phyloP scores from a whole-genome alignment of 345 rosid species.

The Carallia brachiata region DNA sequence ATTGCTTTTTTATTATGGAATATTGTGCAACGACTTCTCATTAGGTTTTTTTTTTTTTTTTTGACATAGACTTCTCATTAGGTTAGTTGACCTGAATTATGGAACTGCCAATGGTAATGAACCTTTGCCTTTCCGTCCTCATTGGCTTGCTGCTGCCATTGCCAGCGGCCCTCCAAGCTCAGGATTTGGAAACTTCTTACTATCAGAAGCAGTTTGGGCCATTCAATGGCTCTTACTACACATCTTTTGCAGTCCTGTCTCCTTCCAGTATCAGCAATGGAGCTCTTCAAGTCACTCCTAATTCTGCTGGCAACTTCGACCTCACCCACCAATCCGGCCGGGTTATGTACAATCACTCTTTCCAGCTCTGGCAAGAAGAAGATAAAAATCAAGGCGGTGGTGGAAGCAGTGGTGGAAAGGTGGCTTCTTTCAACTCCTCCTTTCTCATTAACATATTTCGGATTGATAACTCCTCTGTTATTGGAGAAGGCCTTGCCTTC shows the following conservation, averaged over 20 bases:
- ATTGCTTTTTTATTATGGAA: too few relatives aligned
- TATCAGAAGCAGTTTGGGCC: slow-evolving; percentile 29
- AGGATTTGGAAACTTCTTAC: not conserved
- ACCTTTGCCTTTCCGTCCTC: not conserved
- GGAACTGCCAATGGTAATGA: not conserved
- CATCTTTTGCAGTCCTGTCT: not conserved
- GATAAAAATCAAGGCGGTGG: not conserved
- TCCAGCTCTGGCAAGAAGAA: slow-evolving; percentile 37
- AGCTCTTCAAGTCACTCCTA: slow-evolving; percentile 56
- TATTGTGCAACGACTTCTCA: too few relatives aligned
- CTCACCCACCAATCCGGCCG: slow-evolving; percentile 41
- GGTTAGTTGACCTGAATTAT: not conserved
- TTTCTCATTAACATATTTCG: slow-evolving; percentile 45
- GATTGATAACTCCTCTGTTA: slow-evolving; percentile 8
- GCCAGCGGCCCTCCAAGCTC: not conserved
- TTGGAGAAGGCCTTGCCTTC: slow-evolving; percentile 54
- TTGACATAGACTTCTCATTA: too few relatives aligned
- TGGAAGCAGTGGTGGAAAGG: not conserved
- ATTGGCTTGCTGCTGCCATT: not conserved
- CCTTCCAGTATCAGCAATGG: slow-evolving; percentile 36
- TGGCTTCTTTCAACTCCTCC: slow-evolving; percentile 55
- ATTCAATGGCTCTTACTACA: slow-evolving; percentile 22
- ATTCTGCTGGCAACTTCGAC: slow-evolving; percentile 29
- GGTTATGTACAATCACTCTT: slow-evolving; percentile 29
- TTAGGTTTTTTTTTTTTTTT: not conserved